phyloP scores from a whole-genome alignment of 2,329 filamentous ascomycete species.

The Stagonosporopsis rhizophila region DNA sequence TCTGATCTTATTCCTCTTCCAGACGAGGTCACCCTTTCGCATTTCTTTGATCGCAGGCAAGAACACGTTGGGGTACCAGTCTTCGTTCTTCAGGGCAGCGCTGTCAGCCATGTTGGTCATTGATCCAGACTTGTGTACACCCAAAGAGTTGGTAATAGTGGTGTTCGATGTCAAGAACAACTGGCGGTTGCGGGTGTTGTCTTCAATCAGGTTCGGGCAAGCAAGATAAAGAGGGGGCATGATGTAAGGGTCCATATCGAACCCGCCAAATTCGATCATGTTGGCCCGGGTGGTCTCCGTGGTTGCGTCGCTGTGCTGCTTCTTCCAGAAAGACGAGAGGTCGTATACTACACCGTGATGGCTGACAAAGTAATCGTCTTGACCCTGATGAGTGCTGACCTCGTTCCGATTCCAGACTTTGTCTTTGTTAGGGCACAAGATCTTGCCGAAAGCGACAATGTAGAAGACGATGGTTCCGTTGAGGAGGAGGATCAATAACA shows the following conservation, averaged over 20 bases:
- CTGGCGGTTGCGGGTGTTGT: slow-evolving; percentile 52
- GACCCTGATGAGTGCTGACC: slow-evolving; percentile 72
- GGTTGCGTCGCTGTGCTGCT: slow-evolving; percentile 78
- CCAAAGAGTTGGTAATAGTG: slow-evolving; percentile 63
- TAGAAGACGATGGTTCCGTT: slow-evolving; percentile 89
- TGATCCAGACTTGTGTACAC: slow-evolving; percentile 74
- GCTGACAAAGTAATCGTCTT: slow-evolving; percentile 83
- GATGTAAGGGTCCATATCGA: slow-evolving; percentile 86
- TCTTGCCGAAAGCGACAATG: slow-evolving; percentile 82
- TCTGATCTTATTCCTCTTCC: slow-evolving; percentile 65
- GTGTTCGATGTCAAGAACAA: slow-evolving; percentile 69
- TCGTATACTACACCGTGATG: slow-evolving; percentile 92
- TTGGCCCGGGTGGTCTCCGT: slow-evolving; percentile 64
- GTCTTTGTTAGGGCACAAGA: slow-evolving; percentile 89
- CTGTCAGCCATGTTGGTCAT: slow-evolving; percentile 60
- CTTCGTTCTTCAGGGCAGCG: slow-evolving; percentile 64
- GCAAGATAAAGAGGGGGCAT: slow-evolving; percentile 75
- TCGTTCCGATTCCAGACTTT: slow-evolving; percentile 83
- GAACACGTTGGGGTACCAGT: slow-evolving; percentile 82
- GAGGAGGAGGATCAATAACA: slow-evolving; percentile 78
- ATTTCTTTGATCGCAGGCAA: slow-evolving; percentile 81
- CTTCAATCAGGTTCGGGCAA: slow-evolving; percentile 74
- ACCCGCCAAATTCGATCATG: slow-evolving; percentile 81
- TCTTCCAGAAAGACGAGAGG: slow-evolving; percentile 84
- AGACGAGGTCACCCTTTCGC: slow-evolving; percentile 87